Conservation (phyloP, 73 alveolate species). For the Vitrella brassicaformis region DNA sequence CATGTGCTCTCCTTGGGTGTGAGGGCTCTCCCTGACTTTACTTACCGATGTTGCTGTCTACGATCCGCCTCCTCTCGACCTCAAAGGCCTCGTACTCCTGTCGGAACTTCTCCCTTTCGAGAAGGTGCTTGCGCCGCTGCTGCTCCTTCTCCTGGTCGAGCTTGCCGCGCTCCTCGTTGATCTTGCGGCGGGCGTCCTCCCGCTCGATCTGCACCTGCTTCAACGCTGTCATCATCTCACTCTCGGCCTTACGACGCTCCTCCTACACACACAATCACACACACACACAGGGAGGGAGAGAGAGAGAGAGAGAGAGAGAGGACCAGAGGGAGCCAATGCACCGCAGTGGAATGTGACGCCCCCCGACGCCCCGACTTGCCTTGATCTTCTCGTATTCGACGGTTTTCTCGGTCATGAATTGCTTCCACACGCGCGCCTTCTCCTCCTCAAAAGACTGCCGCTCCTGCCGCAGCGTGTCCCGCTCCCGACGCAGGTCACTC, state of each 20-base stretch:
- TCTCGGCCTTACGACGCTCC: conserved; percentile 31
- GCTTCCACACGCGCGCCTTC: conserved; percentile 25
- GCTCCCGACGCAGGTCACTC: conserved; percentile 19
- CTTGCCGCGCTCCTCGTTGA: conserved; percentile 24
- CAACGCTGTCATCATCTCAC: conserved; percentile 17
- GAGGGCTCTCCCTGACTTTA: too few species aligned
- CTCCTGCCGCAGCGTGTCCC: conserved; percentile 1
- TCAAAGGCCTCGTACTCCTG: not conserved
- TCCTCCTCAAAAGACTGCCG: not conserved
- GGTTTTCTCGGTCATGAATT: conserved; percentile 17
- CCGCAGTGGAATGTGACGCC: too few species aligned
- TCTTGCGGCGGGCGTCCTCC: conserved; percentile 24
- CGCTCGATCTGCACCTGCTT: conserved; percentile 24
- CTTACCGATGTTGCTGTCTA: not conserved
- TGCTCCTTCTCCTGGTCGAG: not conserved
- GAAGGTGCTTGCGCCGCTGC: not conserved
- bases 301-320: not conserved
- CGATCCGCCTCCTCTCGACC: not conserved
- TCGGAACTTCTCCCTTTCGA: not conserved
- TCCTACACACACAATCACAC: not conserved
- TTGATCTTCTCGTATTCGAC: not conserved
- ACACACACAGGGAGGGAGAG: not conserved
- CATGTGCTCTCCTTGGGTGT: too few species aligned
- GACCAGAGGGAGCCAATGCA: not conserved
- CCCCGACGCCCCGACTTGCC: too few species aligned